Conservation (phyloP, 1,139 yeast genomes). For the Debaryomyces coudertii region DNA sequence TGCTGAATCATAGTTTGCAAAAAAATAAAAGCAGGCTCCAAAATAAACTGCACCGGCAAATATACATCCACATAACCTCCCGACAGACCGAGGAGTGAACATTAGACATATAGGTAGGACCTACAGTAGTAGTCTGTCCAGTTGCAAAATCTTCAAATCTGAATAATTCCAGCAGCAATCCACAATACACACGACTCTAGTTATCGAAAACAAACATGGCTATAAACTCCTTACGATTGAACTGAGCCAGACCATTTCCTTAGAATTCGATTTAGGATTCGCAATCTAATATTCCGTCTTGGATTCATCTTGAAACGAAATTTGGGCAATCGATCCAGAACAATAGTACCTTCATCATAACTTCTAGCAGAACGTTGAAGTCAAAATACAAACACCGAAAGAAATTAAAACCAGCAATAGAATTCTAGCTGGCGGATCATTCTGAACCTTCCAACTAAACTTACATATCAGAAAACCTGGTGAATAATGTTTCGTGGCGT, state of each 20-base stretch:
- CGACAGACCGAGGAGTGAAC: constrained; percentile 54
- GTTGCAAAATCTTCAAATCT: constrained; percentile 59
- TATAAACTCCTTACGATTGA: constrained; percentile 59
- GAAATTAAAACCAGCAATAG: constrained; percentile 48
- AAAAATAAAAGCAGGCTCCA: constrained; percentile 58
- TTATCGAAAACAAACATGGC: constrained; percentile 55
- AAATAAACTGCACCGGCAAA: constrained; percentile 60
- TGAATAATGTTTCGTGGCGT: constrained; percentile 2
- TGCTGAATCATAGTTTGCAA: constrained; percentile 48
- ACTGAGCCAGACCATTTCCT: constrained; percentile 66
- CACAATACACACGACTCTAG: constrained; percentile 48
- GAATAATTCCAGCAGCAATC: constrained; percentile 53
- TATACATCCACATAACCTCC: constrained; percentile 54
- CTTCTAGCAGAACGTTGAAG: constrained; percentile 64
- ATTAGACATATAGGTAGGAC: constrained; percentile 58
- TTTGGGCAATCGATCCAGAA: constrained; percentile 52
- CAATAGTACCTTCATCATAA: constrained; percentile 58
- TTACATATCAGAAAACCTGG: constrained; percentile 3
- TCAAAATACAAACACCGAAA: constrained; percentile 58
- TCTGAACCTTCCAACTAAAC: constrained; percentile 13
- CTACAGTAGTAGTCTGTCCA: constrained; percentile 60
- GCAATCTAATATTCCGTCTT: constrained; percentile 43
- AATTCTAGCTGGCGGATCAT: constrained; percentile 49
- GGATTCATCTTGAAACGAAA: constrained; percentile 45
- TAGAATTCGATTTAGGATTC: constrained; percentile 54